Base-by-base conservation (phyloP, 1,284 basidiomycete species). In the Sanghuangporus baumii region DNA sequence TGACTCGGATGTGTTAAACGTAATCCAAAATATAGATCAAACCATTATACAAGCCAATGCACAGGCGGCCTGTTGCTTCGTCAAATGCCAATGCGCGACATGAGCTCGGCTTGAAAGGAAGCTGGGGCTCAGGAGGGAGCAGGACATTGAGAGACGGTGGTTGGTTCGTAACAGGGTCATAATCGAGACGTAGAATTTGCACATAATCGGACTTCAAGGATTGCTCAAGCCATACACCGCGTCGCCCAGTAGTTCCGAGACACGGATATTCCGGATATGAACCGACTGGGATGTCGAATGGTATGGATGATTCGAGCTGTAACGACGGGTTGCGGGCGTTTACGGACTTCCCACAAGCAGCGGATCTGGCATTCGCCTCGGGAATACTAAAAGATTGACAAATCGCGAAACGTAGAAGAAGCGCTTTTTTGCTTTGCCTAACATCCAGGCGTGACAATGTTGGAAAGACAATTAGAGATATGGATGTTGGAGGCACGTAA, bases 191-290 rank as follows among this genome's bases (percentile, higher is more conserved):
- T 31, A 51, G 36, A 16, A 60, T 16, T 20, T 60, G 59, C 16
- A 61, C 61, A 43, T 65, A 62, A 47, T 62, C 64, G 12, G 64
- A 62, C 31, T 65, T 62, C 34, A 65, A 48, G 7, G 60, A 62
- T 36, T 62, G 64, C 51, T 65, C 64, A 34, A 65, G 51, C 64
- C 64, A 65, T 23, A 65, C 64, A 48, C 57, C 64, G 6, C 64
- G 64, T 47, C 64, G 56, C 20, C 64, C 64, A 8, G 56, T 65
- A n/a, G 64, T 50, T 16, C 64, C 64, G 34, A 65, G 56, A 37
- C 46, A 31, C 20, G 55, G 34, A 20, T 65, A 57, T 37, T 65
- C 64, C 43, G 64, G 64, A 34, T 62, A 65, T 26, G 60, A 65
- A 37, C 57, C 60, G 14, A 62, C 41, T 14, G 57, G 60, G n/a